Evolutionary conservation across 176 grass and related monocot species (phyloP), one percentile per base, ranked within the genome.

Genomic region (Musa acuminata): DNA sequence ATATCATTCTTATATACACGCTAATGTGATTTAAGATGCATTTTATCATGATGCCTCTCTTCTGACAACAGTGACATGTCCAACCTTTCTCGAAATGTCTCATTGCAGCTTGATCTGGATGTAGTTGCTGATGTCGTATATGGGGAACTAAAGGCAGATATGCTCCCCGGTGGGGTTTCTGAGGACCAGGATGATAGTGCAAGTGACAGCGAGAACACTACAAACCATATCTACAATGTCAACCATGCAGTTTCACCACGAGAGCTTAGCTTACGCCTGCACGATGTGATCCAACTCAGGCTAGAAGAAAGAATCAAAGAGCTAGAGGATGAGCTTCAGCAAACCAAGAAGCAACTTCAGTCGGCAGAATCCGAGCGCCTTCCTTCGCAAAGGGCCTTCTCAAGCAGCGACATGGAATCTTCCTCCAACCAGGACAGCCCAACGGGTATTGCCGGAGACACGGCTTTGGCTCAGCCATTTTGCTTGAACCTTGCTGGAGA

Each of bases 401-500:
- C 90, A 79, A 85, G 88, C 79, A 93, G 90, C 27, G 86, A 94
- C 54, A 83, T 87, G 26, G 86, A 80, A 76, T 98, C 89, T 20
- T 84, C 80, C 19, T 87, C 90, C 17, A 84, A 85, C 52, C 84
- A 87, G 62, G 80, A 85, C 62, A 97, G 90, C 54, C 93, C 89
- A 62, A 80, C 79, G 53, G 53, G 80, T 50, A 82, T 86, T 57
- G 78, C 72, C 62, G 80, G 71, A 80, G 84, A 73, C 51, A 77
- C 53, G 67, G 52, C 81, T 26, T 79, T 65, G 25, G 62, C 60
- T 70, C 81, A 87, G 77, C 88, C 88, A 0, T 91, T 91, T 73
- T 84, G 82, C 83, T 69, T 98, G 67, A 93, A 89, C 76, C 84
- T 98, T 74, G 64, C 85, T 67, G 95, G 95, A 75, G 95, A 98